These are phyloP conservation scores for Truncatella angustata DNA, from an alignment of 2,329 filamentous ascomycete species.

Conservation along the genomic window DNA sequence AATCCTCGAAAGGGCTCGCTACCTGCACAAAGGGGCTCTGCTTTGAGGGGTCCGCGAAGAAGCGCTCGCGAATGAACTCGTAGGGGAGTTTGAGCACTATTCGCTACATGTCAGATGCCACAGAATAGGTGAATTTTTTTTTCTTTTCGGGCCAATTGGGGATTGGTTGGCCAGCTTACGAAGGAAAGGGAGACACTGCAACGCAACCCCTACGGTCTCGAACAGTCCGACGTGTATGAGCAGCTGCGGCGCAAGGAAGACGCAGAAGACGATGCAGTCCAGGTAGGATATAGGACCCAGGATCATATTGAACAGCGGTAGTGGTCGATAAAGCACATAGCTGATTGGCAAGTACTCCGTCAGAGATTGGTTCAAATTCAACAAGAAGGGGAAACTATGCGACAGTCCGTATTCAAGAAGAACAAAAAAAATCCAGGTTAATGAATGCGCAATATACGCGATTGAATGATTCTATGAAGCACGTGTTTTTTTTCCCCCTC, in stretches of 20 bases:
- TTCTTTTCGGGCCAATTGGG: too few relatives aligned
- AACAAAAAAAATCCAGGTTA: not conserved
- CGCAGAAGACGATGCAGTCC: slow-evolving; percentile 71
- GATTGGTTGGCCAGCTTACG: slow-evolving; percentile 42
- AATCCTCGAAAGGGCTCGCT: slow-evolving; percentile 72
- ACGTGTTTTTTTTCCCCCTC: not conserved
- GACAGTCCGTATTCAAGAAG: too few relatives aligned
- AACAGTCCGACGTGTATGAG: slow-evolving; percentile 65
- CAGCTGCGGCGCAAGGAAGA: slow-evolving; percentile 70
- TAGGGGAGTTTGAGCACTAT: slow-evolving; percentile 58
- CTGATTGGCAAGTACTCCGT: not conserved
- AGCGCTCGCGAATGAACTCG: slow-evolving; percentile 57
- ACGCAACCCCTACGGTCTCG: slow-evolving; percentile 53
- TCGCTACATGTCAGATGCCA: not conserved
- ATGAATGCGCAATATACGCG: not conserved
- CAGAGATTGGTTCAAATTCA: not conserved
- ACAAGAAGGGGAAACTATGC: not conserved
- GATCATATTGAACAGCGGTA: slow-evolving; percentile 53
- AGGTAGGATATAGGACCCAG: slow-evolving; percentile 71
- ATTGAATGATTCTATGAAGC: not conserved
- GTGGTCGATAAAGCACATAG: not conserved
- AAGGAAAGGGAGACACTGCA: slow-evolving; percentile 68
- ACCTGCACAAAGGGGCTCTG: slow-evolving; percentile 64
- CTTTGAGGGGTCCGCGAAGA: slow-evolving; percentile 39
- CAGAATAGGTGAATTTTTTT: too few relatives aligned